Conservation (phyloP, 2,329 filamentous ascomycete species). For the Pseudopyrenochaeta lycopersici region DNA sequence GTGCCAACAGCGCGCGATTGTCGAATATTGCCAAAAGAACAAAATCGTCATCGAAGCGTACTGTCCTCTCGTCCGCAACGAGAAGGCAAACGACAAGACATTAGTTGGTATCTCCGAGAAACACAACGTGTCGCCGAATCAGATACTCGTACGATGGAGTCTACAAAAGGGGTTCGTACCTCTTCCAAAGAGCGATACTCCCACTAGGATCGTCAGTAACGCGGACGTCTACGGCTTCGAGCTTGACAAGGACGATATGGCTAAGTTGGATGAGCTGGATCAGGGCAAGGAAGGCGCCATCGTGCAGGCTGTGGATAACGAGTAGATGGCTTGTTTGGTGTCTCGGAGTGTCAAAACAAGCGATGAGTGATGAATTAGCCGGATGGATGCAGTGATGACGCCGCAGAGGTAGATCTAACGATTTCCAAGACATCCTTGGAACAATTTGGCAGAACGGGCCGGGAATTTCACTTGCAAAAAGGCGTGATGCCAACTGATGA, state of each 20-base stretch:
- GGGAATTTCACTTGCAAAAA: too few relatives aligned
- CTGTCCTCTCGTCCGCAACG: constrained; percentile 73
- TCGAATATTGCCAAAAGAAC: constrained; percentile 66
- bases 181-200: constrained; percentile 51
- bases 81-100: constrained; percentile 74
- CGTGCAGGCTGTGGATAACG: constrained; percentile 35
- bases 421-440: too few relatives aligned
- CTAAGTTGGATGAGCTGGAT: constrained; percentile 44
- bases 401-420: too few relatives aligned
- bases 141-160: constrained; percentile 82
- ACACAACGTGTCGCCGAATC: constrained; percentile 76
- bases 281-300: constrained; percentile 44
- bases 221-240: constrained; percentile 48
- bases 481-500: too few relatives aligned
- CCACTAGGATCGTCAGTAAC: constrained; percentile 45
- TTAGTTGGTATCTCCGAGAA: constrained; percentile 73
- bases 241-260: constrained; percentile 47
- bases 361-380: neutral
- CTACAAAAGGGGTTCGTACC: constrained; percentile 72
- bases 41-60: constrained; percentile 71
- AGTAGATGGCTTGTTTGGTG: neutral
- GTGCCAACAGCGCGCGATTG: constrained; percentile 70
- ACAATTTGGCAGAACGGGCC: too few relatives aligned
- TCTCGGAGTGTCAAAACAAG: neutral
- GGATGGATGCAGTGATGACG: neutral